phyloP scores from a whole-genome alignment of 2,329 filamentous ascomycete genomes.

The Verticillium nubilum region DNA sequence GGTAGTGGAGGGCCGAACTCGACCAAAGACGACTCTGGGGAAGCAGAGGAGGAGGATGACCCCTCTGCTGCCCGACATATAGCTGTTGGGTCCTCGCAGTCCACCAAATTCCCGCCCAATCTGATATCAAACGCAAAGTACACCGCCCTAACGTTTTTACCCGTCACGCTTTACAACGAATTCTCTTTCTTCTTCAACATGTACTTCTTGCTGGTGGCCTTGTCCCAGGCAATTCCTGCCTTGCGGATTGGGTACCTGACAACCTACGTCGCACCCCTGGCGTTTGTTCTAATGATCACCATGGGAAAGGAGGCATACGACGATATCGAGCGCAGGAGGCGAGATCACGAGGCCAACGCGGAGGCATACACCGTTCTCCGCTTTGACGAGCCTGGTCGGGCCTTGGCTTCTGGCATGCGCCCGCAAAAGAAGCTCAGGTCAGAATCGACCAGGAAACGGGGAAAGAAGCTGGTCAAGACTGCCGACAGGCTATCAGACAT shows the following conservation, averaged over 20 bases:
- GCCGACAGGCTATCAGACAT: constrained; percentile 56
- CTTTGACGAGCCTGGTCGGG: constrained; percentile 54
- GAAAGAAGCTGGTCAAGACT: constrained; percentile 27
- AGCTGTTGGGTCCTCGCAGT: constrained; percentile 67
- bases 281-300: constrained; percentile 87
- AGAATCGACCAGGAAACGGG: constrained; percentile 28
- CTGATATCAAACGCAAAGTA: constrained; percentile 97
- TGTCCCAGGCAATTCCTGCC: constrained; percentile 87
- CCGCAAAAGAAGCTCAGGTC: constrained; percentile 43
- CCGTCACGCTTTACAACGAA: constrained; percentile 93
- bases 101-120: constrained; percentile 79
- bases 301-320: constrained; percentile 94
- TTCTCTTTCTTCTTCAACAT: constrained; percentile 99
- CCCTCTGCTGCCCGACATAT: constrained; percentile 69
- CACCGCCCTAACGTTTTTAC: constrained; percentile 88
- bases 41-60: constrained; percentile 51
- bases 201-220: constrained; percentile 91
- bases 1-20: constrained; percentile 21
- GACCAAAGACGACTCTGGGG: constrained; percentile 32
- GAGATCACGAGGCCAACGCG: constrained; percentile 91
- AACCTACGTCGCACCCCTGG: constrained; percentile 88
- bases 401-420: constrained; percentile 23
- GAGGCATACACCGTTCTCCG: constrained; percentile 77
- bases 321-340: constrained; percentile 77
- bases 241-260: constrained; percentile 90